Base-by-base conservation (phyloP, 2,329 filamentous ascomycete genomes). In the Fusarium sp. region DNA sequence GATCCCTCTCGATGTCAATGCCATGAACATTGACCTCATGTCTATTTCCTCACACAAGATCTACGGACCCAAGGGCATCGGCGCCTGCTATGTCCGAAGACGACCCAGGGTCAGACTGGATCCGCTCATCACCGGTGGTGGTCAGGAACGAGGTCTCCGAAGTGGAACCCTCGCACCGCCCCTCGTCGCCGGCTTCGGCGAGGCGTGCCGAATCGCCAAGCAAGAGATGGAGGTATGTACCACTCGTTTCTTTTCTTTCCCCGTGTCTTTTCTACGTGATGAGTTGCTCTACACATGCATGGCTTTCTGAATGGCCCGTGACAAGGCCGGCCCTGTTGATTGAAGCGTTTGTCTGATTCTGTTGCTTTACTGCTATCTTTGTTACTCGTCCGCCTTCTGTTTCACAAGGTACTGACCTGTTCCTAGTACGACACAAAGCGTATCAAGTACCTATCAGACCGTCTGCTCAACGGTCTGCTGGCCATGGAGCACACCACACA, bases 11-110 rank as follows among this genome's bases (percentile, higher is more conserved):
- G 95, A 98, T 79, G 97, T 99, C 80, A 98, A 98, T 84, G 94
- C 94, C 84, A 96, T 98, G 95, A 97, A 98, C 83, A 93, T 99
- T 74, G 97, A 99, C 82, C 86, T 99, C 80, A 98, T 99, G 96
- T 98, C 96, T 33, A 98, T 99, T 70, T 98, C 97, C 10, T 95
- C 94, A 33, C 97, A 99, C 86, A 99, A 99, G 86, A 97, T 99
- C 64, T 99, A 99, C 81, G 97, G 97, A 29, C 97, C 97, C 63
- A 99, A 98, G 88, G 97, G 97, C 36, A 94, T 99, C 66, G 97
- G 97, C 68, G 97, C 97, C 68, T 99, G 97, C 85, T 99, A 96
- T 80, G 94, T 99, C 58, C 93, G 97, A 80, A 91, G 97, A 86
- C 90, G 97, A 67, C 97, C 97, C 2, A 92, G 96, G 82, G 97